Base-by-base conservation (phyloP, 1,284 basidiomycete genomes). In the Cutaneotrichosporon cavernicola region DNA sequence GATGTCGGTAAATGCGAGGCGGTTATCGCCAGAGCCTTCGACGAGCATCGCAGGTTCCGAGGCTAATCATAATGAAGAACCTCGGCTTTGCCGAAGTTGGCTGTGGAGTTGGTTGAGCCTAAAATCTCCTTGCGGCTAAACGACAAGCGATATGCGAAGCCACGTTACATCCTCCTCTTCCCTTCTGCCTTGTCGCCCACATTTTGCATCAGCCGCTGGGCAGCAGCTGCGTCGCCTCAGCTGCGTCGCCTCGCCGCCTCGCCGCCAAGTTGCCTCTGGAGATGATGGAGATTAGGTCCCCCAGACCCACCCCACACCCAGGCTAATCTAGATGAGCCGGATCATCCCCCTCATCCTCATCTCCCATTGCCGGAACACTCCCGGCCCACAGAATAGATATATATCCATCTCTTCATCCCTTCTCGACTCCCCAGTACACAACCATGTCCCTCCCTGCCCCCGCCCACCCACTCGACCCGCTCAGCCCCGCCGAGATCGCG, bases 391-490 rank as follows among this genome's bases (percentile, higher is more conserved):
- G 43, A 18, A n/a, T 18, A 18, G 43, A 7, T 7, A 46, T 46
- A 46, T 46, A 46, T 46, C 14, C 22, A 18, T 14, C 50, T 2
- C 18, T 18, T n/a, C 7, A n/a, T n/a, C 14, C 51, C 2, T 31
- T 7, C 9, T 10, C 22, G 2, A 7, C 22, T 53, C 2, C n/a
- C 7, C 51, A 13, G 11, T 18, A 31, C 26, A 30, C 30, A 53
- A 51, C 49, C 16, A 51, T 51, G 49, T 51, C 49, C 49, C 9
- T 51, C 26, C 3, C 49, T 3, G 22, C 32, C 18, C 59, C 47
- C 57, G 52, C 56, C 34, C 81, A 82, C 70, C 82, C 82, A 4
- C 77, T 82, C 65, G 81, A 83, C 69, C 78, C 81, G 5, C 72
- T 82, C 55, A 70, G 71, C 16, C 65, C 73, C 4, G 63, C 55